Evolutionary conservation across 2,329 filamentous ascomycete species (phyloP).

Genomic region (Torrubiellomyces zombiae): DNA sequence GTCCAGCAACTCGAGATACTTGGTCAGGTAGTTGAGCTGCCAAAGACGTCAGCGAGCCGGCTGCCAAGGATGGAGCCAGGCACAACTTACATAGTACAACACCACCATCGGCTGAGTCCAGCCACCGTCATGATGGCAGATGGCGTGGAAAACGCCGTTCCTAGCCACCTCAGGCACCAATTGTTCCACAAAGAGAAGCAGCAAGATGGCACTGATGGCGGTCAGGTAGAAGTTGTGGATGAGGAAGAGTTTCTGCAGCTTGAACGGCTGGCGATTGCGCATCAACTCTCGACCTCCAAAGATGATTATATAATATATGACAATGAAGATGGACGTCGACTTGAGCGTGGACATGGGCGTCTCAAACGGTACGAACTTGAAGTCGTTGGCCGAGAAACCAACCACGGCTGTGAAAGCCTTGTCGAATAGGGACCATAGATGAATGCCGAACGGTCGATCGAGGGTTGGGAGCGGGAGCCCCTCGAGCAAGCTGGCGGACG

Average conservation of each 20-base stretch:
- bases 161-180: slow-evolving; percentile 67
- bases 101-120: slow-evolving; percentile 90
- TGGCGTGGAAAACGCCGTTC: slow-evolving; percentile 73
- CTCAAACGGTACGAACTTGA: slow-evolving; percentile 63
- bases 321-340: slow-evolving; percentile 63
- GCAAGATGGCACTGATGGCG: slow-evolving; percentile 59
- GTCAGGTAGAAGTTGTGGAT: slow-evolving; percentile 95
- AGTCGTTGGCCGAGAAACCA: slow-evolving; percentile 75
- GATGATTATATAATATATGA: slow-evolving; percentile 84
- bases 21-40: slow-evolving; percentile 94
- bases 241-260: slow-evolving; percentile 81
- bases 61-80: background rate
- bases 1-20: slow-evolving; percentile 90
- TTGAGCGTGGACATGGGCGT: slow-evolving; percentile 85
- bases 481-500: slow-evolving; percentile 32
- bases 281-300: slow-evolving; percentile 87
- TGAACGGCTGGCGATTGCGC: slow-evolving; percentile 70
- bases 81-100: slow-evolving; percentile 73
- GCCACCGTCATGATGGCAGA: slow-evolving; percentile 65
- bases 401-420: slow-evolving; percentile 60
- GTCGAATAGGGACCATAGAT: slow-evolving; percentile 89
- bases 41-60: background rate
- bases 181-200: slow-evolving; percentile 83
- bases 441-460: slow-evolving; percentile 80
- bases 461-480: slow-evolving; percentile 58